Evolutionary conservation across 2,329 filamentous ascomycete genomes (phyloP).

Genomic region (Ophiostoma sp.): DNA sequence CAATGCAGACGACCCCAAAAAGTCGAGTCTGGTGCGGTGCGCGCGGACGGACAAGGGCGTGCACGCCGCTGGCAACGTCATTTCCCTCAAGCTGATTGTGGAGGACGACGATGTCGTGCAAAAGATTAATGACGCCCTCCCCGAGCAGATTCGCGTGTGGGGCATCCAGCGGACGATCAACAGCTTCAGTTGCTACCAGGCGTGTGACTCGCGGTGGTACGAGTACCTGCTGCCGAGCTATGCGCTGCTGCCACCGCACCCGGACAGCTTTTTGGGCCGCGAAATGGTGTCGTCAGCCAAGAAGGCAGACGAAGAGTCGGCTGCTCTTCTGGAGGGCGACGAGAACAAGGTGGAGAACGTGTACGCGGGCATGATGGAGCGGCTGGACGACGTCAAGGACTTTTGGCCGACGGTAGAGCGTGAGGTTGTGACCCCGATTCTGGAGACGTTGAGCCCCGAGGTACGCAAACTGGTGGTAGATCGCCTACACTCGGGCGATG

Average conservation of each 20-base stretch:
- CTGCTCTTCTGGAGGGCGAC: constrained; percentile 41
- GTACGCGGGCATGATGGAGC: constrained; percentile 64
- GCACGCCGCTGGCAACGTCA: constrained; percentile 91
- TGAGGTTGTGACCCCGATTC: constrained; percentile 71
- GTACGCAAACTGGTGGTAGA: constrained; percentile 63
- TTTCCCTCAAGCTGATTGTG: constrained; percentile 92
- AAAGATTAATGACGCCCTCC: constrained; percentile 85
- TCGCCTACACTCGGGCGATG: constrained; percentile 53
- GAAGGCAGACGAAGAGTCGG: constrained; percentile 52
- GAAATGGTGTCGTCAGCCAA: constrained; percentile 77
- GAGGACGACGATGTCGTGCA: constrained; percentile 85
- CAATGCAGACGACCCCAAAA: constrained; percentile 95
- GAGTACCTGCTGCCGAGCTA: constrained; percentile 96
- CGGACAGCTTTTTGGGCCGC: constrained; percentile 79
- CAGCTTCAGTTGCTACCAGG: constrained; percentile 90
- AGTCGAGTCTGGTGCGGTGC: constrained; percentile 90
- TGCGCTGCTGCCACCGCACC: constrained; percentile 88
- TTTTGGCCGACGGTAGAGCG: constrained; percentile 87
- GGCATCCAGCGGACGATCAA: constrained; percentile 87
- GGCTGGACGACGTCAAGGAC: constrained; percentile 73
- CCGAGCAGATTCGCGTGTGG: constrained; percentile 91
- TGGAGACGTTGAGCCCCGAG: constrained; percentile 63
- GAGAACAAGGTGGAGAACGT: constrained; percentile 47
- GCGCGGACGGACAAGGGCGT: constrained; percentile 97
- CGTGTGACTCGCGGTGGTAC: constrained; percentile 94